Evolutionary conservation across 495 filamentous ascomycete genomes (phyloP).

Genomic region (Hyaloscypha variabilis): DNA sequence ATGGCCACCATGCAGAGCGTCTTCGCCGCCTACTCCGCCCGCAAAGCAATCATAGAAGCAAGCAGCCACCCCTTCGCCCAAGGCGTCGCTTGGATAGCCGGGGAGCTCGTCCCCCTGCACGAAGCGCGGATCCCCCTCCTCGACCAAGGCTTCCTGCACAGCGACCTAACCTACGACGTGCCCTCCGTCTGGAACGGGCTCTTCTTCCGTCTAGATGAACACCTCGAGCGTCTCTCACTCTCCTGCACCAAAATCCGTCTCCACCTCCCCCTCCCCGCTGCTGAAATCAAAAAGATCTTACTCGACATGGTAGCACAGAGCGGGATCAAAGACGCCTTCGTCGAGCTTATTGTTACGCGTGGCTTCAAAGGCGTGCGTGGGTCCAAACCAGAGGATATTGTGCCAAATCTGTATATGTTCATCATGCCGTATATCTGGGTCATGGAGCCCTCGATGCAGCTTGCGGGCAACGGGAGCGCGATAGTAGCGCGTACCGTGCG

Average conservation of each 20-base stretch:
- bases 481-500: neutral
- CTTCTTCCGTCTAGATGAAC: constrained; percentile 7
- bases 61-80: neutral
- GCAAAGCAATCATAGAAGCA: neutral
- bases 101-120: constrained; percentile 1
- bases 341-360: neutral
- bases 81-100: constrained; percentile 1
- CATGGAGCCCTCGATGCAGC: neutral
- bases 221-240: constrained; percentile 1
- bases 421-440: constrained; percentile 6
- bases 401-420: neutral
- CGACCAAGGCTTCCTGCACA: constrained; percentile 6
- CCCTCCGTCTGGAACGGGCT: neutral
- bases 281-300: neutral
- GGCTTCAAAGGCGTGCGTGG: neutral
- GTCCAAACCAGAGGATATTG: neutral
- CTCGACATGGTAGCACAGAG: neutral
- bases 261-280: neutral
- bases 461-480: neutral
- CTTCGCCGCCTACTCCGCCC: neutral
- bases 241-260: neutral
- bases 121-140: neutral
- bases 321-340: constrained; percentile 4
- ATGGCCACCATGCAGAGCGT: neutral
- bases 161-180: constrained; percentile 4